A percentile compares a stretch with the other conserved stretches of the same genome.
phyloP scores from a whole-genome alignment of 108 stramenopile species.

The Bacterosira constricta region DNA sequence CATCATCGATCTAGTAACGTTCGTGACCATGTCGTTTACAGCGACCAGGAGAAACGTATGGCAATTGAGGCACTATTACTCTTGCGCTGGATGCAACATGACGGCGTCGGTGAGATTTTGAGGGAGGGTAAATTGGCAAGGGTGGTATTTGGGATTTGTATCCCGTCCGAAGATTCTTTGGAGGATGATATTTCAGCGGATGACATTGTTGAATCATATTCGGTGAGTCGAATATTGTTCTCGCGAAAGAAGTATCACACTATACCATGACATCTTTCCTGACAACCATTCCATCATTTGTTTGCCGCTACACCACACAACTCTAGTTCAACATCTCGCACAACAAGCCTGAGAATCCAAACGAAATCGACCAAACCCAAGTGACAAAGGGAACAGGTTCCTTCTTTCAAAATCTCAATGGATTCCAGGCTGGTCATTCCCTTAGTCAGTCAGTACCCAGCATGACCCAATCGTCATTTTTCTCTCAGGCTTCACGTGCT shows the following conservation, averaged over 20 bases:
- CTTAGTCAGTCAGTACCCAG: constrained; percentile 33
- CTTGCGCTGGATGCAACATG: constrained; percentile 29
- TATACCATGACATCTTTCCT: too few relatives aligned
- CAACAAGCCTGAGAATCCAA: constrained; percentile 1
- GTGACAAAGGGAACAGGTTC: neutral
- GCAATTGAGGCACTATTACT: constrained; percentile 32
- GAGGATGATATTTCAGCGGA: neutral
- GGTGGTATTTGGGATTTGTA: constrained; percentile 26
- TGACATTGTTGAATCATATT: constrained; percentile 39
- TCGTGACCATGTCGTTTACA: neutral
- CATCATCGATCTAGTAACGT: neutral
- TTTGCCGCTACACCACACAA: neutral
- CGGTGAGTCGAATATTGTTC: constrained; percentile 7
- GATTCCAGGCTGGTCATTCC: constrained; percentile 21
- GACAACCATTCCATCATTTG: neutral
- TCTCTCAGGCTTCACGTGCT: neutral
- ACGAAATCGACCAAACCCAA: constrained; percentile 9
- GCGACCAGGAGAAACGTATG: neutral
- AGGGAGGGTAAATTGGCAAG: constrained; percentile 28
- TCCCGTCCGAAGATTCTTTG: neutral
- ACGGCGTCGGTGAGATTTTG: constrained; percentile 13
- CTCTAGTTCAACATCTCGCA: constrained; percentile 16
- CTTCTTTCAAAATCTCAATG: constrained; percentile 49
- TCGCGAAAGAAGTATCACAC: too few relatives aligned
- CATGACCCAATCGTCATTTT: constrained; percentile 15